Evolutionary conservation across 768 basidiomycete genomes (phyloP), one percentile per base, ranked within the genome.

Genomic region (Mycena latifolia): DNA sequence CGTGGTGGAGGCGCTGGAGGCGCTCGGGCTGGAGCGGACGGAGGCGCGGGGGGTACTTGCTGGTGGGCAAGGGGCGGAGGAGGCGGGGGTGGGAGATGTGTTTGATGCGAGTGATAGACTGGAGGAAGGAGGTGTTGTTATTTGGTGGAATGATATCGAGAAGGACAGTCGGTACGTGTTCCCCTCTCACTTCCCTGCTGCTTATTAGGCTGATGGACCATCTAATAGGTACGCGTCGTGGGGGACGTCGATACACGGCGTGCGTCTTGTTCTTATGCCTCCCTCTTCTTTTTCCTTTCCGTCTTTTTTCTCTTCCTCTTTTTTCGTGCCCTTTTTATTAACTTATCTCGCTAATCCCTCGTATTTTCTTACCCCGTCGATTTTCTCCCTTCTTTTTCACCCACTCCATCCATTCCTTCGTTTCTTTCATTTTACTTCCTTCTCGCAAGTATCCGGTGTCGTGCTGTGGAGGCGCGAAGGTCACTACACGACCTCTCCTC

Each of bases 131-230:
- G 83, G 79, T 37, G 83, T 92, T 5, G 84, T 96, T 41, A 74
- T 90, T 0, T 99, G 93, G 88, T 93, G 92, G 91, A 99, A 99
- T 76, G 90, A 99, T 73, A 77, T 99, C 22, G 91, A 94, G 79
- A 92, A 88, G 67, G 98, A 99, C 77, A 81, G 79, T 43, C 82
- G 89, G 82, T 94, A 79, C 65, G 81, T 72, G 1, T 5, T 75
- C 72, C 69, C 65, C 31, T 0, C 63, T 7, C 43, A 35, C 9
- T 39, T n/a, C 39, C 17, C 11, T 39, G 11, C 17, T 39, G 7
- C n/a, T n/a, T n/a, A n/a, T n/a, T n/a, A n/a, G n/a, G n/a, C n/a
- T n/a, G n/a, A n/a, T n/a, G n/a, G n/a, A n/a, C n/a, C n/a, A n/a
- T n/a, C n/a, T n/a, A n/a, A n/a, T n/a, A 88, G 87, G 56, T 91